phyloP scores from a whole-genome alignment of 768 basidiomycete genomes.

The Lactarius hengduanensis region DNA sequence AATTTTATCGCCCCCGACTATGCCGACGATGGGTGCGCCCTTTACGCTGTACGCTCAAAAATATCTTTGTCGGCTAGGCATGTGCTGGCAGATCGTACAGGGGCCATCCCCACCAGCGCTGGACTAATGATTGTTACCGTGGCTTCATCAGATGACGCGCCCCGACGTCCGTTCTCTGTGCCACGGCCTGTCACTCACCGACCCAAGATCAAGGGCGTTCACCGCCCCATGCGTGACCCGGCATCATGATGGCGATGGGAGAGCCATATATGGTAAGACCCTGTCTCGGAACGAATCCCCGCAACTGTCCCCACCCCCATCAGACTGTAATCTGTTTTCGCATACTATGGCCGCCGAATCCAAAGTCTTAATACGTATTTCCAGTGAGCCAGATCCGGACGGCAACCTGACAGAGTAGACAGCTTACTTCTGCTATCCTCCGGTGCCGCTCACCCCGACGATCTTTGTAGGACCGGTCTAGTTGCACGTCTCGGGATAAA shows the following conservation, averaged over 20 bases:
- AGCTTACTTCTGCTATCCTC: too few species aligned
- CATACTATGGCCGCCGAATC: background rate
- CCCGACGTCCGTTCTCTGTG: background rate
- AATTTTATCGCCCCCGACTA: constrained; percentile 5
- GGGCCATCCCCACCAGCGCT: background rate
- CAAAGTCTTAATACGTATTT: background rate
- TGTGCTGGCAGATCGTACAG: background rate
- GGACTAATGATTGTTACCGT: background rate
- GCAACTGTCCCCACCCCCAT: background rate
- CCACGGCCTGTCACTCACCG: background rate
- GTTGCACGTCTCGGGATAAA: too few species aligned
- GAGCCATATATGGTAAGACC: background rate
- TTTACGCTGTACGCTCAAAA: constrained; percentile 21
- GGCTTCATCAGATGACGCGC: background rate
- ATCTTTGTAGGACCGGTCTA: too few species aligned
- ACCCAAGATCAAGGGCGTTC: background rate
- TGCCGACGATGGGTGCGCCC: constrained; percentile 11
- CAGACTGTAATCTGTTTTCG: background rate
- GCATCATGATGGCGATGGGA: background rate
- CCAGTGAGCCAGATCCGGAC: background rate
- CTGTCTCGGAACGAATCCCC: background rate
- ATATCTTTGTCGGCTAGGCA: background rate
- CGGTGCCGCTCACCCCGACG: too few species aligned
- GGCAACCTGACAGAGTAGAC: too few species aligned
- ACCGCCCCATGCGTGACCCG: background rate